Evolutionary conservation across 2,329 filamentous ascomycete species (phyloP).

Genomic region (Simplicillium sp.): DNA sequence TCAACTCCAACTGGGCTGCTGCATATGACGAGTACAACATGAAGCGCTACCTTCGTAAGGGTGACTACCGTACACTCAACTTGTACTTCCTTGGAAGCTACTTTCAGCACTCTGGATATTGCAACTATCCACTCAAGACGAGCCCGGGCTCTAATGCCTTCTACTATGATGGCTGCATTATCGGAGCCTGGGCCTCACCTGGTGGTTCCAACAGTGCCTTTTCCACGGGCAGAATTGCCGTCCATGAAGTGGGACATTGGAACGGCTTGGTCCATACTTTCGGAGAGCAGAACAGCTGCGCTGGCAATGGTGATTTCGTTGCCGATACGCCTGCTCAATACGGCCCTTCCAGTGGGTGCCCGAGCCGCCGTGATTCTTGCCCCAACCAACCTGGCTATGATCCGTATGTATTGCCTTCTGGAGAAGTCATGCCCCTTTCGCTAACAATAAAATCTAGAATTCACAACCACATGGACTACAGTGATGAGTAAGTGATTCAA

Average conservation of each 20-base stretch:
- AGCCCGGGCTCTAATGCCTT: not conserved
- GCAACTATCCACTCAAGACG: not conserved
- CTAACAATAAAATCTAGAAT: not conserved
- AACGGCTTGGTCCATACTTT: not conserved
- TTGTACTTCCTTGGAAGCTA: slow-evolving; percentile 29
- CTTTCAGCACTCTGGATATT: not conserved
- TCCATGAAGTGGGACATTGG: not conserved
- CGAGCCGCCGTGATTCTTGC: not conserved
- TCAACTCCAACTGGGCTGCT: slow-evolving; percentile 35
- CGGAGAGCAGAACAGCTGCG: not conserved
- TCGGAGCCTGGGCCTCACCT: not conserved
- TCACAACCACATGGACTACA: not conserved
- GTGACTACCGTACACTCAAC: slow-evolving; percentile 29
- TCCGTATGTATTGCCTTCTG: not conserved
- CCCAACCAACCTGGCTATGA: not conserved
- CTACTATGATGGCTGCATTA: not conserved
- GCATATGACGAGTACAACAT: slow-evolving; percentile 25
- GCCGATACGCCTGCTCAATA: not conserved
- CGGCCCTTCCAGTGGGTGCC: not conserved
- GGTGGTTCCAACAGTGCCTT: not conserved
- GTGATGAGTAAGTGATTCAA: not conserved
- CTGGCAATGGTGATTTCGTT: not conserved
- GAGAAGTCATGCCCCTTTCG: no score
- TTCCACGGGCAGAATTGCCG: not conserved
- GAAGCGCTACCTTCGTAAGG: slow-evolving; percentile 32